A percentile compares a stretch with the other conserved stretches of the same genome.
Conservation (phyloP, 352 stramenopile genomes). For the Phytopythium litorale region DNA sequence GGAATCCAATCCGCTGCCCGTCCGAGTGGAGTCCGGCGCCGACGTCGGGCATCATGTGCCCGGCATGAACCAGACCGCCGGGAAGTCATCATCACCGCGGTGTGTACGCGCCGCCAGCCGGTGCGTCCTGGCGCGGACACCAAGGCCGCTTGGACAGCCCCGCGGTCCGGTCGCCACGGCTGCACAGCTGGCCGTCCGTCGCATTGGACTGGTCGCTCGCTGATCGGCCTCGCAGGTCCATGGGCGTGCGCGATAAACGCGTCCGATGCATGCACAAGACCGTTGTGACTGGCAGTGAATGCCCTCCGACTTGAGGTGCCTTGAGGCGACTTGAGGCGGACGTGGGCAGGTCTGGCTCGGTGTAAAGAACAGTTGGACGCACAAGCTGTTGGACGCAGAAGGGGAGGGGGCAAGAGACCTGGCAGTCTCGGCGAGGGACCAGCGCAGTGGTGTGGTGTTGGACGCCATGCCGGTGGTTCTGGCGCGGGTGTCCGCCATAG, state of each 20-base stretch:
- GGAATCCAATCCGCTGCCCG: not conserved
- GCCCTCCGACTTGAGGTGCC: not conserved
- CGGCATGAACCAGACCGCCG: not conserved
- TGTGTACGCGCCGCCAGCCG: not conserved
- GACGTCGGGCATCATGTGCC: too few species aligned
- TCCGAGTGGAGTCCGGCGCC: not conserved
- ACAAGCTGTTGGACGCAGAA: not conserved
- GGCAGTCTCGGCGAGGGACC: not conserved
- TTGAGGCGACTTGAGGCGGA: not conserved
- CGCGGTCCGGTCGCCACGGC: too few species aligned
- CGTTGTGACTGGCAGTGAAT: too few species aligned
- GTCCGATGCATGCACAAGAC: too few species aligned
- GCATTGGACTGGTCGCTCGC: not conserved
- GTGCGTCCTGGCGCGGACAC: not conserved
- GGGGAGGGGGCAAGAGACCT: not conserved
- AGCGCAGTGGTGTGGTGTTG: too few species aligned
- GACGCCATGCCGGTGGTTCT: not conserved
- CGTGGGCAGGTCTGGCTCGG: not conserved
- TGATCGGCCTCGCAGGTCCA: too few species aligned
- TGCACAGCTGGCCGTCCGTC: not conserved
- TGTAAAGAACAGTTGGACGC: slow-evolving; percentile 1
- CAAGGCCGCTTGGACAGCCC: too few species aligned
- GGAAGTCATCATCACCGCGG: not conserved
- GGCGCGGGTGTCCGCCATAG: not conserved
- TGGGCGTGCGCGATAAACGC: too few species aligned